phyloP scores from a whole-genome alignment of 768 basidiomycete genomes.

The Kwoniella bestiolae region DNA sequence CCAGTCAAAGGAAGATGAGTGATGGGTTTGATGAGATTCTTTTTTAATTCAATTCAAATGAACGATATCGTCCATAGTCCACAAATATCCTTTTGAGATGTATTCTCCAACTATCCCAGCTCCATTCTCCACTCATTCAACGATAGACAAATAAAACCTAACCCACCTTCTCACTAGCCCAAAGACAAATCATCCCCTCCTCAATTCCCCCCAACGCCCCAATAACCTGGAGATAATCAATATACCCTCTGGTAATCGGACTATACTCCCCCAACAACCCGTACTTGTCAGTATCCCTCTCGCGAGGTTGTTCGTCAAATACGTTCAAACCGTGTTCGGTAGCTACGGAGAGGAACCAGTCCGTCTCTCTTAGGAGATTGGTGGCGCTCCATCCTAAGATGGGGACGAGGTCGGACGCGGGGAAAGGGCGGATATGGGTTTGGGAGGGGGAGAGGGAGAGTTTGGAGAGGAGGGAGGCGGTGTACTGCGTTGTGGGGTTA shows the following conservation, averaged over 20 bases:
- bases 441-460: not conserved
- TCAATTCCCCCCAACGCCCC: constrained; percentile 61
- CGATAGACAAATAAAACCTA: not conserved
- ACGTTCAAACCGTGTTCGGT: constrained; percentile 60
- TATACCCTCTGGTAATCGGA: constrained; percentile 70
- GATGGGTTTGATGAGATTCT: no score
- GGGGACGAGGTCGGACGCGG: constrained; percentile 3
- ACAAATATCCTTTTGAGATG: no score
- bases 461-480: constrained; percentile 66
- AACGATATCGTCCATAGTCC: no score
- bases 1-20: no score
- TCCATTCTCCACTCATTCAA: no score
- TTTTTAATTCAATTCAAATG: no score
- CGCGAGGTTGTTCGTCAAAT: not conserved
- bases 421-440: not conserved
- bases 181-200: constrained; percentile 73
- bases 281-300: constrained; percentile 1
- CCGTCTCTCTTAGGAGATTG: constrained; percentile 66
- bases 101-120: no score
- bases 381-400: constrained; percentile 36
- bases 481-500: constrained; percentile 58
- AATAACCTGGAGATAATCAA: constrained; percentile 70
- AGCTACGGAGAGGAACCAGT: constrained; percentile 67
- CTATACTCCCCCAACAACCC: constrained; percentile 28
- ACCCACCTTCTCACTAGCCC: constrained; percentile 76